Percentiles rank a stretch among this genome's conserved stretches.
These are phyloP conservation scores for Podaxis carcinomalis DNA, from an alignment of 768 basidiomycete genomes.

Conservation along the genomic window DNA sequence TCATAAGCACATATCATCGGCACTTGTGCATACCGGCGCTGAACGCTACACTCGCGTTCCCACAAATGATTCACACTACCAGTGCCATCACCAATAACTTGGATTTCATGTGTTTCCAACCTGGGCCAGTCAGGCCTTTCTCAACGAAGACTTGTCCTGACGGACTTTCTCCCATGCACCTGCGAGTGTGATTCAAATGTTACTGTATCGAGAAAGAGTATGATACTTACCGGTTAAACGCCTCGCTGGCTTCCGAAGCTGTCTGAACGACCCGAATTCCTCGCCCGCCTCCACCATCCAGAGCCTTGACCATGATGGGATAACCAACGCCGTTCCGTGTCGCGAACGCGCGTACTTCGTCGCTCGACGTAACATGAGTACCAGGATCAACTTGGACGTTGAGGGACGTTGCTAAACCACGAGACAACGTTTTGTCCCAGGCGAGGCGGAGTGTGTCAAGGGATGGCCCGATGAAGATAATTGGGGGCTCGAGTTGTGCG, in stretches of 20 bases:
- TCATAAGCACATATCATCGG: background rate
- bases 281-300: conserved; percentile 86
- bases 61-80: conserved; percentile 84
- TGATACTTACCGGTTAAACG: conserved; percentile 52
- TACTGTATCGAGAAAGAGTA: background rate
- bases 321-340: conserved; percentile 22
- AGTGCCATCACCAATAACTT: conserved; percentile 73
- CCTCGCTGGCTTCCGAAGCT: conserved; percentile 65
- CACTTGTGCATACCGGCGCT: conserved; percentile 52
- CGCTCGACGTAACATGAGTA: conserved; percentile 18
- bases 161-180: conserved; percentile 35
- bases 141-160: conserved; percentile 71
- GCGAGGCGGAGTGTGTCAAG: conserved; percentile 77
- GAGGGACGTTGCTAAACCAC: conserved; percentile 27
- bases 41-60: conserved; percentile 90
- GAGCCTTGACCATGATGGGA: conserved; percentile 84
- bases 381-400: conserved; percentile 28
- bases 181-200: conserved; percentile 7
- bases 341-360: conserved; percentile 26
- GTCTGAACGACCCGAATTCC: conserved; percentile 85
- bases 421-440: conserved; percentile 34
- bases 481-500: conserved; percentile 52
- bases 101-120: conserved; percentile 78
- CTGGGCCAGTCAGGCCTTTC: conserved; percentile 74
- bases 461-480: conserved; percentile 81